Evolutionary conservation across 331 rosid genomes (phyloP).

Genomic region (Malus hybrid): DNA sequence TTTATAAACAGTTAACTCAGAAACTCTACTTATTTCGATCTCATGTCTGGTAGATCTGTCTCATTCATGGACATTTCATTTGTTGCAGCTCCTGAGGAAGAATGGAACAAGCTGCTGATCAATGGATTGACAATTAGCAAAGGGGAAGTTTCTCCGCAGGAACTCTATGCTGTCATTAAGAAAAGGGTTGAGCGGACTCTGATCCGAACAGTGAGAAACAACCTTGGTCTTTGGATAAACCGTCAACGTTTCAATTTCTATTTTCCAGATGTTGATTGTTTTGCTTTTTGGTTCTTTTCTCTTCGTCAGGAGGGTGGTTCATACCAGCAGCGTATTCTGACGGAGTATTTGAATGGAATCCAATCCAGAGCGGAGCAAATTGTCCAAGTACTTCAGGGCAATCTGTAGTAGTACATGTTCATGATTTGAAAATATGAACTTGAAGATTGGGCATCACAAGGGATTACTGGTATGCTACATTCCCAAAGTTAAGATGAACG

Average conservation of each 20-base stretch:
- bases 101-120: constrained; percentile 72
- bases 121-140: constrained; percentile 68
- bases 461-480: too few relatives aligned
- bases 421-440: constrained; percentile 2
- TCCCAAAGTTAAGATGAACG: too few relatives aligned
- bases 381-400: constrained; percentile 60
- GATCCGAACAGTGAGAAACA: constrained; percentile 78
- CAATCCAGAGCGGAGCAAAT: constrained; percentile 45
- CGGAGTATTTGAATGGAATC: constrained; percentile 78
- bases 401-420: constrained; percentile 22
- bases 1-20: neutral
- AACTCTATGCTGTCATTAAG: constrained; percentile 50
- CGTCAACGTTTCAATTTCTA: constrained; percentile 1
- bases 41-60: neutral
- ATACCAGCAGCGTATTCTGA: constrained; percentile 77
- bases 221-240: neutral
- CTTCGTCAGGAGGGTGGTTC: constrained; percentile 78
- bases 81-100: constrained; percentile 78
- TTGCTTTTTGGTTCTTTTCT: neutral
- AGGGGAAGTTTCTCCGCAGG: constrained; percentile 66
- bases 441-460: neutral
- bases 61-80: neutral
- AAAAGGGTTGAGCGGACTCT: constrained; percentile 83
- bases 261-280: constrained; percentile 3
- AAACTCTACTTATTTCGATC: neutral